Evolutionary conservation across 2,329 filamentous ascomycete species (phyloP).

Genomic region (Fusarium floridanum): DNA sequence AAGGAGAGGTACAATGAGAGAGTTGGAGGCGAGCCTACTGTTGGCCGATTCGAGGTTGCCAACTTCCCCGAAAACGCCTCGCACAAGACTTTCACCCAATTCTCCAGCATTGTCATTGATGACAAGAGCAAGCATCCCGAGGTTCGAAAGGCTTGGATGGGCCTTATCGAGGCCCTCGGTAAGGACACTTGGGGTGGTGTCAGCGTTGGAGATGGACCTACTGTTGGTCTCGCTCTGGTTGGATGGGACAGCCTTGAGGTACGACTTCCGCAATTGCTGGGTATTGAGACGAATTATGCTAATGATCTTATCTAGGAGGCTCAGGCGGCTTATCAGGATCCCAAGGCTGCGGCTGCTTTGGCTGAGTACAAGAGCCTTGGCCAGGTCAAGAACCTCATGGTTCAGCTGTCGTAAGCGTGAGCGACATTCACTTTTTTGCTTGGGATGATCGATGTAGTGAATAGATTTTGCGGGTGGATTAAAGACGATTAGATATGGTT

Average conservation of each 20-base stretch:
- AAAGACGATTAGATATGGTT: background rate
- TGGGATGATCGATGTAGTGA: too few species aligned
- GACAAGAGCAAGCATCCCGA: constrained; percentile 10
- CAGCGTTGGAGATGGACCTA: constrained; percentile 11
- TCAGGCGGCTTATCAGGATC: constrained; percentile 12
- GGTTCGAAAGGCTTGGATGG: constrained; percentile 9
- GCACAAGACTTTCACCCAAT: constrained; percentile 13
- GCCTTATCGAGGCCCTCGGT: constrained; percentile 5
- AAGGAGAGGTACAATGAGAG: constrained; percentile 9
- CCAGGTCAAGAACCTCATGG: constrained; percentile 10
- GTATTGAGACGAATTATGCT: background rate
- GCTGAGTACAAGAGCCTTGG: constrained; percentile 13
- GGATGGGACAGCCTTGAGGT: constrained; percentile 29
- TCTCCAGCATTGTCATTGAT: constrained; percentile 15
- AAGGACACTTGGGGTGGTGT: constrained; percentile 21
- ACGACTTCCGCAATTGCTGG: background rate
- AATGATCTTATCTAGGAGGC: constrained; percentile 1
- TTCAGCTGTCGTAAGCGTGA: constrained; percentile 2
- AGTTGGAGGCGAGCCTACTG: background rate
- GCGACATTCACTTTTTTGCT: too few species aligned
- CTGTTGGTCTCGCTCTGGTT: constrained; percentile 13
- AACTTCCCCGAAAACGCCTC: constrained; percentile 7
- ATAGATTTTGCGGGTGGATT: too few species aligned
- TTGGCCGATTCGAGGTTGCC: constrained; percentile 18
- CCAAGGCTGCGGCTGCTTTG: constrained; percentile 13